Base-by-base conservation (phyloP, 306 rosid genomes). In the Boehmeria nivea region DNA sequence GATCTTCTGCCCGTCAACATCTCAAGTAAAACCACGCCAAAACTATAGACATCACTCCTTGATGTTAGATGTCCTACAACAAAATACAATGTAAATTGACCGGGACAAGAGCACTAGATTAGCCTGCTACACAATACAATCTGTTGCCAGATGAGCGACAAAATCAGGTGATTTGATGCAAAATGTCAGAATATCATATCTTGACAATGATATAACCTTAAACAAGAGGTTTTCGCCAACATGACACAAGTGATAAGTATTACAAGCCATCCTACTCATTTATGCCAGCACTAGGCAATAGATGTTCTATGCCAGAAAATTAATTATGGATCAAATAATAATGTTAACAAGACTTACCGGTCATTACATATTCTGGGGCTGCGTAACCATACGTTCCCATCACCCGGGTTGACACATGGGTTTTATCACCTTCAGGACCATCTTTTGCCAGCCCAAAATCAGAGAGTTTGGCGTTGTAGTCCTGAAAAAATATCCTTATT, bases 311-410 rank as follows among this genome's bases (percentile, higher is more conserved):
- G 18, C 14, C 12, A 12, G 45, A 3, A 59, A 22, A 18, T 46
- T 15, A 31, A 17, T 13, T 49, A 53, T 22, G 49, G 42, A 24
- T 28, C 34, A 28, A 28, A 3, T 3, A 28, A 3, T 8, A 28
- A 28, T 3, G 34, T 28, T 28, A 8, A 28, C 5, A 28, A 8
- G 34, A 44, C 77, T 69, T 58, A 90, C 97, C 97, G 3, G 97
- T 90, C 97, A 90, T 90, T 52, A 90, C 97, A 67, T 90, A 90
- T 74, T 90, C 97, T 17, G 97, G 97, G 39, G 97, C 97, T 28
- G 97, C 97, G 21, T 90, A 90, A 55, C 97, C 97, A 57, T 90
- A 90, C 20, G 97, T 90, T 78, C 97, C 97, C 97, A 90, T 90
- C 61, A 90, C 97, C 24, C 97, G 90, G 34, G 97, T 90, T 20